Evolutionary conservation across 371 early-diverging fungal species (phyloP).

Genomic region (Mortierella sp.): DNA sequence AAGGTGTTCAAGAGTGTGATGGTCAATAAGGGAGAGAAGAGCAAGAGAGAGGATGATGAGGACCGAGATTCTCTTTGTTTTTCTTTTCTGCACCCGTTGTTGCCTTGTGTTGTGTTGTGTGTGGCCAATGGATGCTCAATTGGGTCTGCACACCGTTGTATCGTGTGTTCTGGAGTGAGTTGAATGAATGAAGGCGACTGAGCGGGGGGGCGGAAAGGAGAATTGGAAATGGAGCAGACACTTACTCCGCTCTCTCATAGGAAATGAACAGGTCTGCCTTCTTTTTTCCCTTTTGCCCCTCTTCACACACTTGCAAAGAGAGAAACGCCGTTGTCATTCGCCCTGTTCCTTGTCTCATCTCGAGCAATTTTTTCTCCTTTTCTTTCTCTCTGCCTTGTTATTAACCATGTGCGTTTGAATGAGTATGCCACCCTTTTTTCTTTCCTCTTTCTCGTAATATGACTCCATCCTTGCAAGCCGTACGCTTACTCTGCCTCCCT

Average conservation of each 20-base stretch:
- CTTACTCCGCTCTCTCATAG: background rate
- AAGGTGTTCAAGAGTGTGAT: background rate
- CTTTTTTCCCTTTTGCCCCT: background rate
- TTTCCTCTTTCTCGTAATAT: background rate
- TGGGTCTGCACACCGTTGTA: background rate
- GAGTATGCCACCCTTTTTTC: background rate
- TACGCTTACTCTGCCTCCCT: background rate
- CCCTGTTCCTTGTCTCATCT: constrained; percentile 12
- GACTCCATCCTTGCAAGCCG: background rate
- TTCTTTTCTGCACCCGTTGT: background rate
- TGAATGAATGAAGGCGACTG: background rate
- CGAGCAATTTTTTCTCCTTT: background rate
- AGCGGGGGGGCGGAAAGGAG: background rate
- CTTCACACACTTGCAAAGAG: background rate
- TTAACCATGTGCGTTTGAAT: no score
- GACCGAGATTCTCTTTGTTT: constrained; percentile 7
- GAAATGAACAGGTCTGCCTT: background rate
- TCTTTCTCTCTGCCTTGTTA: background rate
- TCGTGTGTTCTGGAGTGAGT: background rate
- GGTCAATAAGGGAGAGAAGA: background rate
- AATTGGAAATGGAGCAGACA: background rate
- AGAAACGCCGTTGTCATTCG: background rate
- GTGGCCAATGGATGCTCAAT: background rate
- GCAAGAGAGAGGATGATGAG: background rate
- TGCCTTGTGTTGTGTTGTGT: background rate